Evolutionary conservation across 768 basidiomycete genomes (phyloP), one percentile per base, ranked within the genome.

Genomic region (Termitomyces heimii): DNA sequence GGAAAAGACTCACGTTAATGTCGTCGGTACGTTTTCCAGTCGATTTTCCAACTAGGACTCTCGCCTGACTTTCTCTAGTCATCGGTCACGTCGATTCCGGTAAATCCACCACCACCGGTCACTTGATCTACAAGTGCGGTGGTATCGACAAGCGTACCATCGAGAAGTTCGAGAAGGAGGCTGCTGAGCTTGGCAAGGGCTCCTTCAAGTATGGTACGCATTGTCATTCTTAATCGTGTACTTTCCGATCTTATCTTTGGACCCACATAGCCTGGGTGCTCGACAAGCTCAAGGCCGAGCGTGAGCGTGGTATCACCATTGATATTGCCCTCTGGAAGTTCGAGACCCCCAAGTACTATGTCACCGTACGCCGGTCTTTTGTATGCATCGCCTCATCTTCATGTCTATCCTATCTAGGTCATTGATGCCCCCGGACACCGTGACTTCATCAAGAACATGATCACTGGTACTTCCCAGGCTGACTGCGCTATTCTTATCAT

Each of bases 401-500:
- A 61, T 49, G 53, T 60, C 51, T 65, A 13, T 59, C 54, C 54
- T 64, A 12, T 58, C 14, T 14, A 92, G 93, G 94, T 99, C 79
- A 98, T 98, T 68, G 97, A 98, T 73, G 97, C 97, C 74, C 97
- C 97, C 48, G 96, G 96, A 72, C 95, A 97, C 77, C 94, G 97
- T 86, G 97, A 99, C 73, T 99, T 99, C 81, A 99, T 99, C 86
- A 99, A 99, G 82, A 99, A 97, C 92, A 97, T 95, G 95, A 99
- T 99, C 75, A 99, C 97, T 62, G 97, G 97, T 84, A 99, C 97
- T 68, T 99, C 97, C 69, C 97, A 99, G 86, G 95, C 96, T 73
- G 96, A 99, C 75, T 98, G 96, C 71, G 97, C 95, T 70, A 86
- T 99, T 75, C 94, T 99, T 77, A 98, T 99, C 83, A 99, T 99